A percentile compares a stretch with the other conserved stretches of the same genome.
phyloP scores from a whole-genome alignment of 2,329 filamentous ascomycete species.

The Trichoderma aggressivum region DNA sequence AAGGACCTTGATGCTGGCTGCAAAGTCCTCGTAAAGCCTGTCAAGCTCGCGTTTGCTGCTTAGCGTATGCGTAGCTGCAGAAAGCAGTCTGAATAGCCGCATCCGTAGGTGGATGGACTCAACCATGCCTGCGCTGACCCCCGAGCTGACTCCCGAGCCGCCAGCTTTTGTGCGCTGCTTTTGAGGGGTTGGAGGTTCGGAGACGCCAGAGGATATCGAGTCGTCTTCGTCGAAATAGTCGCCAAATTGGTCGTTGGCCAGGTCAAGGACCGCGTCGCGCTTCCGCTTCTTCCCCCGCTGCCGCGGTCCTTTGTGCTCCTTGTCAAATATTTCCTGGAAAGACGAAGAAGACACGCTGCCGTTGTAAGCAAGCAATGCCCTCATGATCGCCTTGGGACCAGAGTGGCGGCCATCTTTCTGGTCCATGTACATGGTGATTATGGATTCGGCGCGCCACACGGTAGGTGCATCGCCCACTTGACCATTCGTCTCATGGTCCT shows the following conservation, averaged over 20 bases:
- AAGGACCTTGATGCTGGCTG: slow-evolving; percentile 54
- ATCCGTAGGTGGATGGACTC: slow-evolving; percentile 61
- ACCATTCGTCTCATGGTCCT: slow-evolving; percentile 26
- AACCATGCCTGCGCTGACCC: slow-evolving; percentile 32
- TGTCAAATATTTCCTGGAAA: slow-evolving; percentile 65
- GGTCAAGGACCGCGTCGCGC: slow-evolving; percentile 46
- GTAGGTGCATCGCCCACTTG: slow-evolving; percentile 25
- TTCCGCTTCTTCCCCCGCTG: slow-evolving; percentile 49
- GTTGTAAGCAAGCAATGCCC: slow-evolving; percentile 66
- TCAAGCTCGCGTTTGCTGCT: slow-evolving; percentile 41
- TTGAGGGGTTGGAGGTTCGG: slow-evolving; percentile 45
- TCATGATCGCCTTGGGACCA: slow-evolving; percentile 54
- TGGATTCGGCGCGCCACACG: slow-evolving; percentile 46
- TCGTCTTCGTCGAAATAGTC: slow-evolving; percentile 58
- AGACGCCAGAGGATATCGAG: slow-evolving; percentile 45
- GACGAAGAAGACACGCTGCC: slow-evolving; percentile 48
- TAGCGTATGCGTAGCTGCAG: slow-evolving; percentile 46
- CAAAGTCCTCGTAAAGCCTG: slow-evolving; percentile 58
- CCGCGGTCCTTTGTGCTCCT: slow-evolving; percentile 49
- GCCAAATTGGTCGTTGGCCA: slow-evolving; percentile 58
- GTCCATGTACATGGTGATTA: slow-evolving; percentile 60
- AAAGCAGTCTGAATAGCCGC: slow-evolving; percentile 58
- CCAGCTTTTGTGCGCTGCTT: slow-evolving; percentile 31
- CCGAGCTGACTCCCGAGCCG: slow-evolving; percentile 25
- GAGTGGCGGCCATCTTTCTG: slow-evolving; percentile 44